Conservation (phyloP, 1,139 yeast genomes). For the Pichia cactophila region DNA sequence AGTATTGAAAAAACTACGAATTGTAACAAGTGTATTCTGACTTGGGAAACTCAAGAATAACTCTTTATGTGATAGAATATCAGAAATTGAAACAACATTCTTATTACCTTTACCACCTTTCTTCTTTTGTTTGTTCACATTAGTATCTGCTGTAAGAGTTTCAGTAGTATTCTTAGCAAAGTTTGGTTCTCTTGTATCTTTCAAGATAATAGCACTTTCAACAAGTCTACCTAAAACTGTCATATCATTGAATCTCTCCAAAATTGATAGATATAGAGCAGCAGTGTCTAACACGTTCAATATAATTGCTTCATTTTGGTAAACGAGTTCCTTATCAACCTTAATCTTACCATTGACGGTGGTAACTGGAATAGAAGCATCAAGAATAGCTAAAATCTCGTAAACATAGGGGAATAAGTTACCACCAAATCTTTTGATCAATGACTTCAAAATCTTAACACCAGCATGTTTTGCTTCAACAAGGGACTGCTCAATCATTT, state of each 20-base stretch:
- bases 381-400: conserved; percentile 44
- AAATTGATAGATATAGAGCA: conserved; percentile 29
- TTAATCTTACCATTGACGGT: conserved; percentile 29
- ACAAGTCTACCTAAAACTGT: conserved; percentile 37
- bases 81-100: conserved; percentile 50
- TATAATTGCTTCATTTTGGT: conserved; percentile 31
- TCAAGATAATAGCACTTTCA: conserved; percentile 39
- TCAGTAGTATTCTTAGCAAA: conserved; percentile 8
- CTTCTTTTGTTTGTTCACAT: conserved; percentile 7
- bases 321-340: conserved; percentile 30
- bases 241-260: conserved; percentile 33
- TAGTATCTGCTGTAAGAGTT: conserved; percentile 21
- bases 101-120: conserved; percentile 20
- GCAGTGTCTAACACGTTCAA: conserved; percentile 30
- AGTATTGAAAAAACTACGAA: conserved; percentile 43
- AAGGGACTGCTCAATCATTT: conserved; percentile 36
- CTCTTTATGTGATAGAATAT: conserved; percentile 61
- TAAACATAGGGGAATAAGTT: conserved; percentile 42
- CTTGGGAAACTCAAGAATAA: conserved; percentile 44
- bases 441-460: conserved; percentile 33
- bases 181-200: conserved; percentile 34
- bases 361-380: conserved; percentile 40
- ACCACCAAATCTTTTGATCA: conserved; percentile 39
- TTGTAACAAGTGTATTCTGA: conserved; percentile 29
- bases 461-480: conserved; percentile 39